phyloP scores from a whole-genome alignment of 495 filamentous ascomycete genomes.

The Neurospora sublineolata region DNA sequence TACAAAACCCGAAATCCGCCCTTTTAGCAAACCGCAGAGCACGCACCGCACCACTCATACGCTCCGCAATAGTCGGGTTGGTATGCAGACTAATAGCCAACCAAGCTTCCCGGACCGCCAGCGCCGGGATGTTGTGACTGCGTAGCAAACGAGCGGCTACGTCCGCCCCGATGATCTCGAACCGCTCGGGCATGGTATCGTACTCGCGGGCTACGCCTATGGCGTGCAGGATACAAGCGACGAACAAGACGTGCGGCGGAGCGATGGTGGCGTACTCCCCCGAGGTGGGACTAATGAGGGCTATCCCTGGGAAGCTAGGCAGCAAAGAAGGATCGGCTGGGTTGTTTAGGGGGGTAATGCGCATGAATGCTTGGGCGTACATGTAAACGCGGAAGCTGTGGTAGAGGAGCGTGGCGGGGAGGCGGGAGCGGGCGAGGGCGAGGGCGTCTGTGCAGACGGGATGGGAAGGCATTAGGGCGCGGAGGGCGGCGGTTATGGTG shows the following conservation, averaged over 20 bases:
- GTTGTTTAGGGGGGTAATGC: slow-evolving; percentile 1
- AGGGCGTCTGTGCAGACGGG: slow-evolving; percentile 21
- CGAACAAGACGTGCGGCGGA: slow-evolving; percentile 22
- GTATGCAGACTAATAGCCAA: slow-evolving; percentile 36
- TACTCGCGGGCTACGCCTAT: slow-evolving; percentile 26
- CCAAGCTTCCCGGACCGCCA: slow-evolving; percentile 31
- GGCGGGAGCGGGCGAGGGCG: slow-evolving; percentile 13
- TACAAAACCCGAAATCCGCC: slow-evolving; percentile 29
- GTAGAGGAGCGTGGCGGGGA: slow-evolving; percentile 32
- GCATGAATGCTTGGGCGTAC: slow-evolving; percentile 24
- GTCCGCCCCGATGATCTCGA: slow-evolving; percentile 38
- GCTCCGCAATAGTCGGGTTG: slow-evolving; percentile 32
- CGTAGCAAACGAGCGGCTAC: slow-evolving; percentile 24
- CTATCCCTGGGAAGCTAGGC: background rate
- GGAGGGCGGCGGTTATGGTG: slow-evolving; percentile 17
- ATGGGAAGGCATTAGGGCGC: slow-evolving; percentile 15
- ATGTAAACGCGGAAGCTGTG: slow-evolving; percentile 37
- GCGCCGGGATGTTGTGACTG: slow-evolving; percentile 14
- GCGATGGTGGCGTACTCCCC: slow-evolving; percentile 3
- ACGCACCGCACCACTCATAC: slow-evolving; percentile 24
- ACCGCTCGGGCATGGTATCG: slow-evolving; percentile 28
- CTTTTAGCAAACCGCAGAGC: slow-evolving; percentile 28
- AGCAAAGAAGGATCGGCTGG: background rate
- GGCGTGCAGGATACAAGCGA: slow-evolving; percentile 36
- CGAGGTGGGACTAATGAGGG: slow-evolving; percentile 1